Conservation (phyloP, 257 asterid genomes). For the Forsythia suspensa region DNA sequence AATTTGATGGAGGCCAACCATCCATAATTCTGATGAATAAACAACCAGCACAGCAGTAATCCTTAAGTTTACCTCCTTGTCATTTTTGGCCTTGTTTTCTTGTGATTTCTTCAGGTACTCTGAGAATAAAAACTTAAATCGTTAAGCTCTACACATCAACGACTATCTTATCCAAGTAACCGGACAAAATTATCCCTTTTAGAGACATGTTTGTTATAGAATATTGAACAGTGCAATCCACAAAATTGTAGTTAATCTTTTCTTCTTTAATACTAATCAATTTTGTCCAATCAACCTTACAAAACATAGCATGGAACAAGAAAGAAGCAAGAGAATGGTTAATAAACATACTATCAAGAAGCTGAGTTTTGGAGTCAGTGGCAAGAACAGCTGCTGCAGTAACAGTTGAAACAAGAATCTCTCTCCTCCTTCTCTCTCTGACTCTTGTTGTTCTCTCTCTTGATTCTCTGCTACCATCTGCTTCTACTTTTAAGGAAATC, state of each 20-base stretch:
- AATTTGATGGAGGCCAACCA: no score
- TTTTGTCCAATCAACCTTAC: neutral
- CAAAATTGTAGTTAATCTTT: no score
- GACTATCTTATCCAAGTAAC: neutral
- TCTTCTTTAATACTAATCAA: neutral
- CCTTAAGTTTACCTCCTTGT: constrained; percentile 63
- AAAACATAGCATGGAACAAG: neutral
- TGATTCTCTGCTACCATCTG: constrained; percentile 25
- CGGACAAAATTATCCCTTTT: neutral
- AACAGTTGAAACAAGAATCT: constrained; percentile 44
- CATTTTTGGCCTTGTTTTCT: constrained; percentile 82
- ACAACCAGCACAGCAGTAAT: no score
- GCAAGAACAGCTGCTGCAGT: constrained; percentile 31
- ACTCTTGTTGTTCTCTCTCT: constrained; percentile 20
- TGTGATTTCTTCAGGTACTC: constrained; percentile 82
- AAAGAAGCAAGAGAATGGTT: neutral
- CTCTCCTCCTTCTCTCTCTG: constrained; percentile 52
- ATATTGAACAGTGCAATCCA: neutral
- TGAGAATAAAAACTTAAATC: constrained; percentile 21
- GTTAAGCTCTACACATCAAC: neutral
- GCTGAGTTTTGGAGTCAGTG: constrained; percentile 65
- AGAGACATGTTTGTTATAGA: neutral
- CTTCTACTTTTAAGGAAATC: constrained; percentile 25
- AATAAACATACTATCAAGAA: constrained; percentile 54
- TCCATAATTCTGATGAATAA: no score